A percentile compares a stretch with the other conserved stretches of the same genome.
These are phyloP conservation scores for Cucurbitaria berberidis DNA, from an alignment of 2,329 filamentous ascomycete genomes.

Conservation along the genomic window DNA sequence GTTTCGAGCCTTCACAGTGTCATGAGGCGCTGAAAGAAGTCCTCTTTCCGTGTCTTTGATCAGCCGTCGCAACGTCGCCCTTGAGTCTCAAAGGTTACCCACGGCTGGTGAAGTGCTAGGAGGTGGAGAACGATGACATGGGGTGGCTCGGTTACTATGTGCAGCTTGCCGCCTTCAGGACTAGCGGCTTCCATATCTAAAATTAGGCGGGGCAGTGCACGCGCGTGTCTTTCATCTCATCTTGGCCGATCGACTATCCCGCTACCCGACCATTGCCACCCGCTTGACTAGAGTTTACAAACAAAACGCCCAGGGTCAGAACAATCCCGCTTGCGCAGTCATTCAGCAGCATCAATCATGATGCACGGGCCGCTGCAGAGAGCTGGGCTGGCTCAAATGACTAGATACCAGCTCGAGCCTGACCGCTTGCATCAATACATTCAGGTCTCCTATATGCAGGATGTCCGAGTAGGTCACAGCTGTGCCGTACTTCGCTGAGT, in stretches of 20 bases:
- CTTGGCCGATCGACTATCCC: slow-evolving; percentile 23
- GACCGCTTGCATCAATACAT: slow-evolving; percentile 16
- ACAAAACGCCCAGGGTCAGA: slow-evolving; percentile 6
- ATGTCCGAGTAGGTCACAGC: slow-evolving; percentile 25
- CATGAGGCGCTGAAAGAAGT: slow-evolving; percentile 5
- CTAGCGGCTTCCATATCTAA: slow-evolving; percentile 26
- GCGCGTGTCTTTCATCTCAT: slow-evolving; percentile 18
- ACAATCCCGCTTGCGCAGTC: slow-evolving; percentile 5
- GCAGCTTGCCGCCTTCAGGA: slow-evolving; percentile 5
- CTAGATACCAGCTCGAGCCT: slow-evolving; percentile 16
- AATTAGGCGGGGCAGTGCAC: slow-evolving; percentile 42
- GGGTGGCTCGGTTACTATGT: slow-evolving; percentile 19
- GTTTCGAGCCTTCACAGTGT: slow-evolving; percentile 9
- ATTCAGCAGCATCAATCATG: neutral
- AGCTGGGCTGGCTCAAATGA: slow-evolving; percentile 22
- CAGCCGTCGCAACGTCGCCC: slow-evolving; percentile 5
- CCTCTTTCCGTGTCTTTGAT: slow-evolving; percentile 4
- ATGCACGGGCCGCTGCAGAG: slow-evolving; percentile 18
- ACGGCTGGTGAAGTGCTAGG: slow-evolving; percentile 2
- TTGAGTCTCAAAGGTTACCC: neutral
- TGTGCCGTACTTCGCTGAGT: no score
- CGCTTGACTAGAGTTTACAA: slow-evolving; percentile 9
- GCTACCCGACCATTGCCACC: slow-evolving; percentile 29
- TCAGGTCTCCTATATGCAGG: slow-evolving; percentile 27
- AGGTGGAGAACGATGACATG: slow-evolving; percentile 9